Base-by-base conservation (phyloP, 2,329 filamentous ascomycete species). In the Cordyceps tenuipes region DNA sequence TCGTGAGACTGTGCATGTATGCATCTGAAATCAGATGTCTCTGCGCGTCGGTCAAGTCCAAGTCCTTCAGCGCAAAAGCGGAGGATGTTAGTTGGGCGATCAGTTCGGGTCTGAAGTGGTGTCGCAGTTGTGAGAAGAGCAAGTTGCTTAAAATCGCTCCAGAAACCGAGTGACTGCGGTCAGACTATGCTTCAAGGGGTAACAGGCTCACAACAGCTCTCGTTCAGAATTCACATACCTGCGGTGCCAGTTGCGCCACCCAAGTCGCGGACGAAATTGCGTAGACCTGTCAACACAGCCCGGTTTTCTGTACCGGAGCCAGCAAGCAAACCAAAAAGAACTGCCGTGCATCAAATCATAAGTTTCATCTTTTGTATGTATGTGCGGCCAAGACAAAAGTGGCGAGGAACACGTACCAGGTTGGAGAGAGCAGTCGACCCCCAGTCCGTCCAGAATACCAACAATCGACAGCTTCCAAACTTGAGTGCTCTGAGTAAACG, bases 51-150 rank as follows among this genome's bases (percentile, higher is more conserved):
- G 54, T 48, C 31, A 57, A 13, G 12, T 36, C 44, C 44, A 57
- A n/a, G n/a, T 57, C 54, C 15, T 57, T 48, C 44, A 57, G n/a
- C 3, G 54, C 54, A 57, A 57, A 57, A 12, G 54, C 44, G 10
- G 44, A 57, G 5, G 54, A 49, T n/a, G 54, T 57, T n/a, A 57
- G 44, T 31, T 29, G 6, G 31, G 44, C 44, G 17, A 57, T 57
- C 9, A 57, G 34, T 3, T 48, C 44, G 12, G 44, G 29, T 21
- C 46, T 49, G 31, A 49, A 57, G 13, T 23, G 46, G 29, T 48
- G 31, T 9, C 19, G 43, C 15, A 49, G 23, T 26, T 57, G 44
- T n/a, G 46, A 31, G n/a, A 57, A 48, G 13, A 57, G 26, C 26
- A 57, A 3, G 12, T 57, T 57, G 44, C 19, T 57, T 10, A 57